Conservation (phyloP, 2,329 filamentous ascomycete genomes). For the Neurospora crassa region DNA sequence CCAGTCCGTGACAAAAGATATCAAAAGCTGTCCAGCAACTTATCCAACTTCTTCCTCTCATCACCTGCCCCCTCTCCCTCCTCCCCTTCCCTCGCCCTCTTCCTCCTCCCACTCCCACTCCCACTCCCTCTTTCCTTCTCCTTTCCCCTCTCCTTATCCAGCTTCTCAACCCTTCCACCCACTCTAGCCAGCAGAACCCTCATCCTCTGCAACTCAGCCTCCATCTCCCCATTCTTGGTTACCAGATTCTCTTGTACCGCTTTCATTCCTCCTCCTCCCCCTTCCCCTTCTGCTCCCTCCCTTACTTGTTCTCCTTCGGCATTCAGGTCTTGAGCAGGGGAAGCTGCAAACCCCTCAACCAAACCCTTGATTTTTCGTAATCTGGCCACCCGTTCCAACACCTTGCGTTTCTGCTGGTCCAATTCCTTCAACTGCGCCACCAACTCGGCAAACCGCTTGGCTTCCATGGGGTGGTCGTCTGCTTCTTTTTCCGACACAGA, state of each 20-base stretch:
- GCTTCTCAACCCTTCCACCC: constrained; percentile 37
- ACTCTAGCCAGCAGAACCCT: constrained; percentile 53
- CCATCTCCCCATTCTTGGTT: constrained; percentile 54
- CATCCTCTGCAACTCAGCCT: constrained; percentile 57
- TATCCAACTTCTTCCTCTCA: constrained; percentile 33
- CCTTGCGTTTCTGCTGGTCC: constrained; percentile 31
- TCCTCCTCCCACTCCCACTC: constrained; percentile 1
- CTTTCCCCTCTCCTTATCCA: constrained; percentile 17
- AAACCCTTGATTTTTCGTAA: constrained; percentile 39
- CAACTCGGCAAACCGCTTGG: constrained; percentile 41
- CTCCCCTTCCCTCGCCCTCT: constrained; percentile 10
- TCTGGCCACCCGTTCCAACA: constrained; percentile 28
- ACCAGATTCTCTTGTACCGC: constrained; percentile 57
- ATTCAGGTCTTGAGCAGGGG: constrained; percentile 1
- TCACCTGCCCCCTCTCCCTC: constrained; percentile 21
- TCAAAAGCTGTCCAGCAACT: constrained; percentile 29
- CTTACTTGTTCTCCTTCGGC: constrained; percentile 5
- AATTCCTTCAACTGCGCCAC: constrained; percentile 40
- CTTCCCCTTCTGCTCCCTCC: constrained; percentile 16
- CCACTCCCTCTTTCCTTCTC: constrained; percentile 1
- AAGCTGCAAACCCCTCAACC: constrained; percentile 36
- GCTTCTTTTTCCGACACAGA: constrained; percentile 27
- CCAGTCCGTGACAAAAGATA: background rate
- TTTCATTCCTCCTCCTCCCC: constrained; percentile 20
- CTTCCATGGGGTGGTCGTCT: constrained; percentile 33